Conservation (phyloP, 1,284 basidiomycete genomes). For the Cryptococcus jaspeensis region DNA sequence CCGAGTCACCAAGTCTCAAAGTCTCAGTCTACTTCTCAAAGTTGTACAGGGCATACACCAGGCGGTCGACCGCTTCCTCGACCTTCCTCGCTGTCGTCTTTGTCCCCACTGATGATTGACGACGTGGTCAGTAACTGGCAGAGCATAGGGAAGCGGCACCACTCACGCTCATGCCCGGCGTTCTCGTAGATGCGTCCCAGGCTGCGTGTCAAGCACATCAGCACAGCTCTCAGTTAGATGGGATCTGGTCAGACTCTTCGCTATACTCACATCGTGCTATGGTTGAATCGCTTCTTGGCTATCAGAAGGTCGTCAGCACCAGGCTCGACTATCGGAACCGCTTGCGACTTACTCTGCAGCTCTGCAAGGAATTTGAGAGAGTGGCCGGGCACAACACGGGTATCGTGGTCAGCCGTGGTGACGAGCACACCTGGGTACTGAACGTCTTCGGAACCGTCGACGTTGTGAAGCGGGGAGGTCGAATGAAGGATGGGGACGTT, state of each 20-base stretch:
- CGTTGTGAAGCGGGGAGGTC: constrained; percentile 17
- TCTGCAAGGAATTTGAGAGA: constrained; percentile 20
- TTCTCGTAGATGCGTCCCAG: constrained; percentile 16
- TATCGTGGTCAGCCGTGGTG: constrained; percentile 19
- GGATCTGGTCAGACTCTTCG: too few species aligned
- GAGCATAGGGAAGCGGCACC: too few species aligned
- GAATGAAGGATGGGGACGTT: constrained; percentile 4
- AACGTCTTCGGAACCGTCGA: background rate
- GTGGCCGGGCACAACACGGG: constrained; percentile 19
- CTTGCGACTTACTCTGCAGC: constrained; percentile 13
- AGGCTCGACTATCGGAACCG: too few species aligned
- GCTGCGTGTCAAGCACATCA: too few species aligned
- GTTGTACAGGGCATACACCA: constrained; percentile 13
- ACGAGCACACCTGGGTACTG: constrained; percentile 17
- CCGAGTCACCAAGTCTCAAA: too few species aligned
- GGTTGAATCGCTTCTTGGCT: too few species aligned
- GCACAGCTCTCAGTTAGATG: too few species aligned
- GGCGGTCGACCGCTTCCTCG: constrained; percentile 18
- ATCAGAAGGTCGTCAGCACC: too few species aligned
- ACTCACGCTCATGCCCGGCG: constrained; percentile 18
- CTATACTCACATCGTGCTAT: too few species aligned
- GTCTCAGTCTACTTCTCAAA: too few species aligned
- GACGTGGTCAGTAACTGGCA: background rate
- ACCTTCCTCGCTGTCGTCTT: constrained; percentile 17
- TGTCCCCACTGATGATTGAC: constrained; percentile 1